phyloP scores from a whole-genome alignment of 352 stramenopile genomes.

The Globisporangium alternatum region DNA sequence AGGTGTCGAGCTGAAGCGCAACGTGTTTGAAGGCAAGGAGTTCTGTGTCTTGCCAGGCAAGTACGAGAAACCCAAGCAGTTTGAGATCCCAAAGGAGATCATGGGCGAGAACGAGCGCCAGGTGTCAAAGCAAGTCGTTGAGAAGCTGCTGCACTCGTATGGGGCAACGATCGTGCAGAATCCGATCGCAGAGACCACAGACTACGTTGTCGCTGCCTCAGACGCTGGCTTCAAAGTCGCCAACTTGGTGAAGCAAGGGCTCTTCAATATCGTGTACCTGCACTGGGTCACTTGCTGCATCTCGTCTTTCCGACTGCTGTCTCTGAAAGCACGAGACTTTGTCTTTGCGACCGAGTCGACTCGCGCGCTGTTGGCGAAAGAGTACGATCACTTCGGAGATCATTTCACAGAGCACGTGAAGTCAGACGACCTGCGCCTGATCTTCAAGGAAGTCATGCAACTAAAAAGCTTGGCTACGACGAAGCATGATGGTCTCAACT shows the following conservation, averaged over 20 bases:
- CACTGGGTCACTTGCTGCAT: constrained; percentile 61
- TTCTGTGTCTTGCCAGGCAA: constrained; percentile 82
- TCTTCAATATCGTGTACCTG: constrained; percentile 71
- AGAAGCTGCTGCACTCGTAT: constrained; percentile 71
- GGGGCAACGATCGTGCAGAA: constrained; percentile 76
- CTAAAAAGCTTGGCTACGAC: not conserved
- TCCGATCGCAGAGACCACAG: constrained; percentile 57
- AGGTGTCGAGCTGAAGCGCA: constrained; percentile 42
- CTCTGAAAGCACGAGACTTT: constrained; percentile 57
- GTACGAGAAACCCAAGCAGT: constrained; percentile 29
- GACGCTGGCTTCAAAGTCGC: constrained; percentile 71
- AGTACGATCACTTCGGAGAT: constrained; percentile 73
- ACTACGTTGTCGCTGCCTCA: constrained; percentile 60
- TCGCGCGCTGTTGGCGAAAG: constrained; percentile 46
- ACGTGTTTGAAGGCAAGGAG: constrained; percentile 67
- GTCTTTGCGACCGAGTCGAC: constrained; percentile 69
- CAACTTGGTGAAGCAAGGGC: constrained; percentile 79
- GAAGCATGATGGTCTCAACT: not conserved
- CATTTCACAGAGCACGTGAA: constrained; percentile 63
- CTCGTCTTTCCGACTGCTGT: constrained; percentile 25
- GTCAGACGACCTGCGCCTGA: constrained; percentile 41
- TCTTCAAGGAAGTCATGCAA: constrained; percentile 43
- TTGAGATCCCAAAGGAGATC: constrained; percentile 35
- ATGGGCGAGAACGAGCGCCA: constrained; percentile 21
- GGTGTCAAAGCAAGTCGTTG: constrained; percentile 68